A percentile compares a stretch with the other conserved stretches of the same genome.
Conservation (phyloP, 148 eudicot genomes). For the Amaranthus hypochondriacus region DNA sequence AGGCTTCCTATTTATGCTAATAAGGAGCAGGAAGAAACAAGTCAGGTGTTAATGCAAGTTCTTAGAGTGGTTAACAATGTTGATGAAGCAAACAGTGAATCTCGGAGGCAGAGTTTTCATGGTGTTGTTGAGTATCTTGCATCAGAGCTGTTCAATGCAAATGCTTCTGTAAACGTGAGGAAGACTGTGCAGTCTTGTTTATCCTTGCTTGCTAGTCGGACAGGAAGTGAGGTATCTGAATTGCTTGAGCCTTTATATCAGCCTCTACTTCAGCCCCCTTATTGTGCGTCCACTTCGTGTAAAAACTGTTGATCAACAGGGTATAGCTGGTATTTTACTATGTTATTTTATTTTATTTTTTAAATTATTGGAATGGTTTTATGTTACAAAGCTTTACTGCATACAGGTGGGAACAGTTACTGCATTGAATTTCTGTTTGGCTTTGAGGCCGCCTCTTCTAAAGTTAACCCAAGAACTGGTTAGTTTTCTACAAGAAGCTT, state of each 20-base stretch:
- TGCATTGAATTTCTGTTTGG: conserved; percentile 92
- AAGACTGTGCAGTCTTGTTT: conserved; percentile 94
- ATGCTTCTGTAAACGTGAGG: conserved; percentile 74
- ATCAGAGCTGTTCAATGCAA: conserved; percentile 80
- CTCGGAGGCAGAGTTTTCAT: conserved; percentile 83
- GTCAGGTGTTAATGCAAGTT: conserved; percentile 90
- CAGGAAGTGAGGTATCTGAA: conserved; percentile 97
- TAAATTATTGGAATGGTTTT: not conserved
- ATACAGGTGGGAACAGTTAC: conserved; percentile 92
- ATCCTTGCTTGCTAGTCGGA: conserved; percentile 94
- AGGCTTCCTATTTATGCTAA: conserved; percentile 88
- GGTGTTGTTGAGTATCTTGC: conserved; percentile 94
- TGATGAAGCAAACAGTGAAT: conserved; percentile 94
- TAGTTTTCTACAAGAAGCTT: conserved; percentile 84
- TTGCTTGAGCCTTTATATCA: conserved; percentile 94
- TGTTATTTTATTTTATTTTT: conserved; percentile 2
- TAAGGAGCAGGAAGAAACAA: conserved; percentile 94
- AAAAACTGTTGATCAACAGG: conserved; percentile 98
- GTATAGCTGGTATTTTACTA: conserved; percentile 30
- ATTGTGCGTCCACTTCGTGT: conserved; percentile 76
- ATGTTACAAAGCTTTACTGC: conserved; percentile 3
- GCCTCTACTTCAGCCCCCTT: conserved; percentile 91
- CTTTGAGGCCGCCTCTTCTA: conserved; percentile 96
- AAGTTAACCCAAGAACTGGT: conserved; percentile 88
- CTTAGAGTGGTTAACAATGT: conserved; percentile 98